Base-by-base conservation (phyloP, 2,329 filamentous ascomycete species). In the Penicillium hesseltinei region DNA sequence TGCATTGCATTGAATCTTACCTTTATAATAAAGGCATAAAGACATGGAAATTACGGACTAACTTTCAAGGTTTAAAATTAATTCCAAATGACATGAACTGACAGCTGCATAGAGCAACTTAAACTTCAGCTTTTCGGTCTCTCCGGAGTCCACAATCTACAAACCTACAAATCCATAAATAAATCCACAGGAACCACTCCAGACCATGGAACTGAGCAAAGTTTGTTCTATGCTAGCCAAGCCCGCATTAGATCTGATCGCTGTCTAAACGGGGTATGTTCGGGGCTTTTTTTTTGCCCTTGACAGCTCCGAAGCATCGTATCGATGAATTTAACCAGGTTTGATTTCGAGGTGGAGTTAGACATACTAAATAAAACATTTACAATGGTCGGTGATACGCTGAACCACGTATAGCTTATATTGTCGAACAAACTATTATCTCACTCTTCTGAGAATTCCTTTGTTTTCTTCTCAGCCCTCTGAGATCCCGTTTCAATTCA, bases 231-330 rank as follows among this genome's bases (percentile, higher is more conserved):
- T 33, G 31, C 11, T 33, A n/a, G 54, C 56, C 58, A 61, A 62
- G 58, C 38, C 36, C 36, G 17, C 40, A 59, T 31, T 50, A 25
- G n/a, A 47, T 55, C 23, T 36, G 31, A 33, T 33, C 31, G 27
- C 35, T 43, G 47, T 33, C 40, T n/a, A 51, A 17, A 58, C 51
- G 59, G 62, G 50, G 56, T 55, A 62, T 47, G 35, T 11, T 65
- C 63, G 62, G 63, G 35, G 39, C 4, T 42, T 45, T 49, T 9
- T 27, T 27, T 19, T 47, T 11, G 9, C 27, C 35, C 29, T 25
- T 46, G 25, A 47, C 33, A 40, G 29, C n/a, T 33, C 31, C 23
- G 15, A 17, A 7, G 19, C 21, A 19, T 21, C 21, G 15, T 23
- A 25, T 51, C 29, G 29, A 5, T 36, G 15, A 17, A 36, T 9